Base-by-base conservation (phyloP, 768 basidiomycete species). In the Aureoboletus auriporus region DNA sequence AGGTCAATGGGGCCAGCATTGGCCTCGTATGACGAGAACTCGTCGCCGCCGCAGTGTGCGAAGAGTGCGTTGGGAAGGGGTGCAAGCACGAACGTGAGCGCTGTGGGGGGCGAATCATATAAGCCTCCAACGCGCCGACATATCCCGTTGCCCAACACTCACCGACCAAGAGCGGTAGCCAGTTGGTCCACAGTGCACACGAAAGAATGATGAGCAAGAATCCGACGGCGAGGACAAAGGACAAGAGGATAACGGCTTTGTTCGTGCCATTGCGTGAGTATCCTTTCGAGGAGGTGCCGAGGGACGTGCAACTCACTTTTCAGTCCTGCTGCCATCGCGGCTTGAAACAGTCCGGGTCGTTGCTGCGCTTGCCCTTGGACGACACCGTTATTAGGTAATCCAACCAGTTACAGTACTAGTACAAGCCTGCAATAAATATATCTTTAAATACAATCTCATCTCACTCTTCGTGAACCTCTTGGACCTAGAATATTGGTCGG, bases 111-210 rank as follows among this genome's bases (percentile, higher is more conserved):
- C 34, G 37, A 36, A 26, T 45, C 35, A 20, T 17, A 28, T 17
- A 28, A 13, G 16, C 17, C 30, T 17, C 23, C 14, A 1, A 14
- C 36, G n/a, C 20, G 41, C 16, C 30, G 35, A 30, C 23, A 23
- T 23, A 4, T n/a, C 4, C 27, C 10, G 13, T 7, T 16, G 20
- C 20, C 20, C 20, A 23, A 23, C 20, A 75, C 89, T 54, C 58
- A 96, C 96, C 96, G 55, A 97, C 95, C 55, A 98, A 78, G 43
- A 99, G 76, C 30, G 96, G 96, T 17, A 98, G 76, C 96, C 96
- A 99, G 67, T 99, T 99, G 12, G 82, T 72, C 86, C 87, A 98
- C 28, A 98, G 73, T 7, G 96, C 96, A 65, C 96, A 98, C 1
- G 92, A 92, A 20, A 99, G 84, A 67, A 99, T 99, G 62, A 98